Percentiles rank a stretch among this genome's conserved stretches.
phyloP scores from a whole-genome alignment of 2,329 filamentous ascomycete genomes.

The Pseudogymnoascus verrucosus region DNA sequence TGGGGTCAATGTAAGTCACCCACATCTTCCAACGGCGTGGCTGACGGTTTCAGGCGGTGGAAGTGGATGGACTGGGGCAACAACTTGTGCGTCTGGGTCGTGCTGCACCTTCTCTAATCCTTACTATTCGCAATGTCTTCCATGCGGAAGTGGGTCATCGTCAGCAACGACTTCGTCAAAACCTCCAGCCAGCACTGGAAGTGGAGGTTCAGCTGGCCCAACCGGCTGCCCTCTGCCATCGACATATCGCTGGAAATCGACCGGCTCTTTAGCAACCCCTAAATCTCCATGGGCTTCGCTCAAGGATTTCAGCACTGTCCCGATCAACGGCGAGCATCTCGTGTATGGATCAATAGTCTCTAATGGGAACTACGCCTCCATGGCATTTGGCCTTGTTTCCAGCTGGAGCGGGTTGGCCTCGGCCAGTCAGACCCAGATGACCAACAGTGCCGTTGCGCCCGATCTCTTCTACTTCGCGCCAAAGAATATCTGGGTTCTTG shows the following conservation, averaged over 20 bases:
- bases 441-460: constrained; percentile 43
- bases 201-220: too few relatives aligned
- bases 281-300: constrained; percentile 37
- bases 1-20: neutral
- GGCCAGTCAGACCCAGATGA: constrained; percentile 46
- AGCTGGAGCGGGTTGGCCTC: constrained; percentile 45
- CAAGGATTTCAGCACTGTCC: constrained; percentile 53
- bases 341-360: constrained; percentile 41
- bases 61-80: constrained; percentile 18
- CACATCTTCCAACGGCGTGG: neutral
- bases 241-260: constrained; percentile 48
- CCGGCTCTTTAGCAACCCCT: constrained; percentile 20
- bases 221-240: constrained; percentile 36
- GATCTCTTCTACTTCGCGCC: constrained; percentile 56
- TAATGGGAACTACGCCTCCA: constrained; percentile 41
- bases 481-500: constrained; percentile 55
- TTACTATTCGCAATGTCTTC: constrained; percentile 20
- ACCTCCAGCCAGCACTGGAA: constrained; percentile 10
- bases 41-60: constrained; percentile 18
- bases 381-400: constrained; percentile 48
- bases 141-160: neutral
- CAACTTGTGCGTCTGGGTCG: constrained; percentile 20
- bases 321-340: constrained; percentile 50
- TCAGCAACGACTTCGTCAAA: too few relatives aligned
- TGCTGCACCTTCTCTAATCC: constrained; percentile 19